These are phyloP conservation scores for Iris macrosiphon DNA, from an alignment of 106 monocot species.

Conservation along the genomic window DNA sequence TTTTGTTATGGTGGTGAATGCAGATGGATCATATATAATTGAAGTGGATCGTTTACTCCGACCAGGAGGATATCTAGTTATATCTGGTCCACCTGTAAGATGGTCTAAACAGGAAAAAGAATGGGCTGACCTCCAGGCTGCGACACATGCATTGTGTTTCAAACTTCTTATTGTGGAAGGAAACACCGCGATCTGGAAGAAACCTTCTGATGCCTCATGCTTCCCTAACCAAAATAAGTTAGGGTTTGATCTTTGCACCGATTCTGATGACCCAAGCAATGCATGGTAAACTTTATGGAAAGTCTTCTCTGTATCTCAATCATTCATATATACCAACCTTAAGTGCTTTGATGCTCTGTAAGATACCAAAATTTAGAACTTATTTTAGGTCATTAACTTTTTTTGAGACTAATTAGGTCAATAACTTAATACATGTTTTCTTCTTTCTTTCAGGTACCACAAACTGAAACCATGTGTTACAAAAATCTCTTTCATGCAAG, in stretches of 20 bases:
- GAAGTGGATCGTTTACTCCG: conserved; percentile 89
- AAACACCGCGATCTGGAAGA: conserved; percentile 95
- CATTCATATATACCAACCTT: too few relatives aligned
- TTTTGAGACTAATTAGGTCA: too few relatives aligned
- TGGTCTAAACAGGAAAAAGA: conserved; percentile 95
- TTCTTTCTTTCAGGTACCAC: conserved; percentile 49
- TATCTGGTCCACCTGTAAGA: conserved; percentile 92
- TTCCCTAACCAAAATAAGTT: conserved; percentile 57
- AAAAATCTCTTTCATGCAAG: conserved; percentile 22
- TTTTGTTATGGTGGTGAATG: conserved; percentile 2
- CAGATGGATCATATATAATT: conserved; percentile 92
- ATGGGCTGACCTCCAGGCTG: conserved; percentile 75
- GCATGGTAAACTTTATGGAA: conserved; percentile 59
- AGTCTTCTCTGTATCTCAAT: conserved; percentile 1
- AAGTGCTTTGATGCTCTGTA: too few relatives aligned
- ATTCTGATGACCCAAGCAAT: conserved; percentile 61
- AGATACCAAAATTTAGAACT: too few relatives aligned
- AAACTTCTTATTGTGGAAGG: conserved; percentile 77
- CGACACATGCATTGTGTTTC: conserved; percentile 72
- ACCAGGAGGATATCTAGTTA: conserved; percentile 83
- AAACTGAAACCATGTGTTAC: conserved; percentile 74
- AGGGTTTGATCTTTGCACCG: conserved; percentile 46
- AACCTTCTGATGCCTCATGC: conserved; percentile 55
- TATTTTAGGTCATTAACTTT: too few relatives aligned
- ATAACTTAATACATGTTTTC: too few relatives aligned